Conservation (phyloP, 805 yeast species). For the Saccharomycopsis sp. region DNA sequence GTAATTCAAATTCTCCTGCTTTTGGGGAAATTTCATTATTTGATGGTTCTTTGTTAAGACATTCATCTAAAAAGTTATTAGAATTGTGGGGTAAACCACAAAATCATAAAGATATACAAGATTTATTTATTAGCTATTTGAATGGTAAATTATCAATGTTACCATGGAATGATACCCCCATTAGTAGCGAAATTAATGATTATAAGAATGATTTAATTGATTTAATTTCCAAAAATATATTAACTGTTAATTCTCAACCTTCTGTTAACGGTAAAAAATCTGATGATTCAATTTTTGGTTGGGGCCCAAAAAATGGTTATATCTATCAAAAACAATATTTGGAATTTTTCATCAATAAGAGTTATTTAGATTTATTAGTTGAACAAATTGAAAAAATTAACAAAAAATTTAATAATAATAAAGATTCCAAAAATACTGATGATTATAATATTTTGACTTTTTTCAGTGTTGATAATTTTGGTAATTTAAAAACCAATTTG, state of each 20-base stretch:
- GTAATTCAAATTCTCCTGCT: slow-evolving; percentile 96
- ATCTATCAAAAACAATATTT: slow-evolving; percentile 92
- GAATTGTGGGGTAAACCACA: slow-evolving; percentile 86
- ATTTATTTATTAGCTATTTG: slow-evolving; percentile 58
- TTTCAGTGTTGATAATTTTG: slow-evolving; percentile 59
- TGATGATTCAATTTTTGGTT: slow-evolving; percentile 63
- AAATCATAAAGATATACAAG: slow-evolving; percentile 45
- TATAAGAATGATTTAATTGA: slow-evolving; percentile 48
- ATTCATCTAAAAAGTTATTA: slow-evolving; percentile 66
- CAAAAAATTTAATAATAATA: slow-evolving; percentile 5
- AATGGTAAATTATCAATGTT: slow-evolving; percentile 60
- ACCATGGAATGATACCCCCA: slow-evolving; percentile 95
- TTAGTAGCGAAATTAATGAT: slow-evolving; percentile 61
- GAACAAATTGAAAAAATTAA: slow-evolving; percentile 7
- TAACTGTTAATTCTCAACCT: slow-evolving; percentile 93
- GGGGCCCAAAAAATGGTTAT: slow-evolving; percentile 93
- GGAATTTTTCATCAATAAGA: slow-evolving; percentile 69
- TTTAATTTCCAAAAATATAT: slow-evolving; percentile 57
- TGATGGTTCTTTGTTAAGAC: slow-evolving; percentile 73
- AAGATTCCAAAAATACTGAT: slow-evolving; percentile 6
- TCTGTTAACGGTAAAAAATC: slow-evolving; percentile 73
- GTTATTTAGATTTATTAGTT: slow-evolving; percentile 28
- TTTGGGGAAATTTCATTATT: slow-evolving; percentile 82
- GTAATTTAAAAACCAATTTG: slow-evolving; percentile 55
- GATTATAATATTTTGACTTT: slow-evolving; percentile 50